Evolutionary conservation across 2,329 filamentous ascomycete genomes (phyloP), one percentile per base, ranked within the genome.

Genomic region (Aspergillus transmontanensis): DNA sequence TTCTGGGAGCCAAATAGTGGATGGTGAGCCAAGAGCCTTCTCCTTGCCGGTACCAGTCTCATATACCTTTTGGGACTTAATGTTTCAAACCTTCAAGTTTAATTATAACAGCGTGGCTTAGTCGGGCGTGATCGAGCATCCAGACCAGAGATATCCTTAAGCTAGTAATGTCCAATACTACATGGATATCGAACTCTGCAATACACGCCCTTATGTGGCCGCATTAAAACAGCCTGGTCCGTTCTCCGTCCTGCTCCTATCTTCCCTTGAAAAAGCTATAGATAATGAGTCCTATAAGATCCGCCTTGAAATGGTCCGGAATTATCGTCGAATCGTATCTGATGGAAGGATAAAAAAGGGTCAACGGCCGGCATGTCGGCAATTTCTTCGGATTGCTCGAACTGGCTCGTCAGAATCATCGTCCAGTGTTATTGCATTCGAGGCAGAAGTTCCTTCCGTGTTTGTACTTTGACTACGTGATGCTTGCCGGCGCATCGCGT

Each of bases 361-460:
- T 46, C 55, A 65, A 30, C 51, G 55, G 30, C 48, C 62, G 30
- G 32, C 12, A 34, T 55, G 34, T 32, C 63, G 45, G 50, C 61
- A 60, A 58, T 63, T 65, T 41, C 65, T 64, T 53, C 66, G 71
- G 16, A 64, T 64, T 41, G 69, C 68, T 55, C 60, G 62, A 50
- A 72, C 66, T 21, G 70, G 71, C 58, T 75, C 72, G 39, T 76
- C 74, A 30, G 72, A 75, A 36, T 74, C 72, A 58, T 72, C 70
- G 21, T 73, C 70, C 9, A 73, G n/a, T 43, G 57, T 59, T 36
- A 75, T 74, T 19, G 72, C 71, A 60, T 71, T 68, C 26, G 28
- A 53, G 4, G 55, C 62, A 45, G 71, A 70, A n/a, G 68, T 67
- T 23, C 72, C 71, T 26, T 62, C 57, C 10, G 61, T 34, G 4